These are phyloP conservation scores for Mycena rebaudengoi DNA, from an alignment of 768 basidiomycete genomes.

Conservation along the genomic window DNA sequence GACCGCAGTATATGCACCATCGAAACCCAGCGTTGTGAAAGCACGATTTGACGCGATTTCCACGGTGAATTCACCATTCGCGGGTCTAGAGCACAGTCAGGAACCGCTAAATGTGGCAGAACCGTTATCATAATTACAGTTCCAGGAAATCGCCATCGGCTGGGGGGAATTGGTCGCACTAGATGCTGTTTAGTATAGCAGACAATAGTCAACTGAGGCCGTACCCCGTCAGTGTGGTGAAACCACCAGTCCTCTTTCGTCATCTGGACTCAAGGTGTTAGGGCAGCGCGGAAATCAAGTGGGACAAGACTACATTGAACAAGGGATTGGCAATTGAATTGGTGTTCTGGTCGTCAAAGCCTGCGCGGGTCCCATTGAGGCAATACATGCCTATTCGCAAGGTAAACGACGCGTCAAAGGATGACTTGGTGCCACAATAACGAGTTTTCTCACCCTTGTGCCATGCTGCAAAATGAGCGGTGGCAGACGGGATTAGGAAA, in stretches of 20 bases:
- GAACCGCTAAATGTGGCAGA: neutral
- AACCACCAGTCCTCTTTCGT: constrained; percentile 51
- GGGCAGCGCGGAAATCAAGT: neutral
- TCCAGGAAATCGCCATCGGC: constrained; percentile 52
- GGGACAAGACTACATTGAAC: constrained; percentile 36
- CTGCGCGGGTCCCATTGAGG: constrained; percentile 42
- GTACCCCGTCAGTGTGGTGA: constrained; percentile 47
- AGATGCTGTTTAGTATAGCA: no score
- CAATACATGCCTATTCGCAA: constrained; percentile 48
- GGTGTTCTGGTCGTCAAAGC: constrained; percentile 41
- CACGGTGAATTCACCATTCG: constrained; percentile 50
- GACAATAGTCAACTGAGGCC: constrained; percentile 3
- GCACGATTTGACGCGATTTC: constrained; percentile 52
- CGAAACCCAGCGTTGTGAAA: constrained; percentile 49
- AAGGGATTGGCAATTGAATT: constrained; percentile 44
- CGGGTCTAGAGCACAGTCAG: constrained; percentile 38
- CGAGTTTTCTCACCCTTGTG: constrained; percentile 1
- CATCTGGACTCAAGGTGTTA: constrained; percentile 31
- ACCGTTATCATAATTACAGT: constrained; percentile 26
- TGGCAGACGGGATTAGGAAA: constrained; percentile 2
- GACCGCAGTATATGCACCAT: constrained; percentile 31
- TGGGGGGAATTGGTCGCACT: constrained; percentile 58
- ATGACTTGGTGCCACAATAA: neutral
- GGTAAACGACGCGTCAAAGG: neutral
- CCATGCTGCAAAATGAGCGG: constrained; percentile 19